Base-by-base conservation (phyloP, 2,329 filamentous ascomycete genomes). In the Corynespora cassiicola region DNA sequence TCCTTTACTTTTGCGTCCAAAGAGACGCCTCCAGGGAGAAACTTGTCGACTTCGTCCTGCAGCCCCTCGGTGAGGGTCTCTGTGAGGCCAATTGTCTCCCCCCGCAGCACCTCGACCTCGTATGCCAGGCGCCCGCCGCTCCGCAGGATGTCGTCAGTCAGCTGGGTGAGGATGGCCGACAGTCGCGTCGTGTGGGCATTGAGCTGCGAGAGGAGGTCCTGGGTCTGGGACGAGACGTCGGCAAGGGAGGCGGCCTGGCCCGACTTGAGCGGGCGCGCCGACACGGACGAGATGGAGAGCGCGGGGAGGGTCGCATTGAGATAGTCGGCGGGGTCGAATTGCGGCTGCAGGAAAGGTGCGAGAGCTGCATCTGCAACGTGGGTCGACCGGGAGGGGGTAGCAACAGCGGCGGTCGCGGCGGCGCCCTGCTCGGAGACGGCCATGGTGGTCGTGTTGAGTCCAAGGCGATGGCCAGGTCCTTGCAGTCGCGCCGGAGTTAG, bases 81-180 rank as follows among this genome's bases (percentile, higher is more conserved):
- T 1, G 85, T 84, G 22, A 96, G 74, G n/a, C 87, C 80, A 30
- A 90, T 72, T 2, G 90, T 87, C 69, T 96, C 91, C 47, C 91
- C 91, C n/a, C 90, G 82, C 31, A 97, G 70, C 12, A 97, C 80
- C 69, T 97, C 92, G 14, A 97, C 92, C 69, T 97, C 89, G 62
- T 99, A 99, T 14, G 91, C 90, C 40, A 99, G 74, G 4, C 92
- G 81, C 50, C 88, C 90, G 17, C 91, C 89, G 58, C 89, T 91
- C 40, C 94, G 82, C 46, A 99, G 71, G 48, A 99, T 97, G 54
- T 97, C 94, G 67, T 99, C 92, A 8, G 94, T 96, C 43, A 97
- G 76, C 59, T 92, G 86, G 20, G 90, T 96, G 41, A 99, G 78
- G 29, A 85, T 88, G 36, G 79, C 84, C 10, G 90, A 90, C 6